phyloP scores from a whole-genome alignment of 768 basidiomycete genomes.

The Agrocybe praecox region DNA sequence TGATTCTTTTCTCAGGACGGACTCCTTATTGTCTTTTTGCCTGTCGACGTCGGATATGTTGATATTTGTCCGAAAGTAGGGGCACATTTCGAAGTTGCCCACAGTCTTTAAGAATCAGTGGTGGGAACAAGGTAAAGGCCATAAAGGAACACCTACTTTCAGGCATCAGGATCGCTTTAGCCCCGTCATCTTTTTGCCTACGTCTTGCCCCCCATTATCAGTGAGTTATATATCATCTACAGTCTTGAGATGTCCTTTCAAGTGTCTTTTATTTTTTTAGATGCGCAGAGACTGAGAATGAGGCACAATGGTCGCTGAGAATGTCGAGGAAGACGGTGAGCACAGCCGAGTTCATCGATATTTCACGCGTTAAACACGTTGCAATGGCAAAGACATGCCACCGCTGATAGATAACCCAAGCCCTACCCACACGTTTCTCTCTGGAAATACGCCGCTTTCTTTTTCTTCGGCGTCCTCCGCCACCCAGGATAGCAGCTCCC shows the following conservation, averaged over 20 bases:
- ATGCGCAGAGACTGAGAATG: slow-evolving; percentile 37
- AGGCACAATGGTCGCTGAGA: slow-evolving; percentile 22
- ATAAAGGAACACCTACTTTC: slow-evolving; percentile 33
- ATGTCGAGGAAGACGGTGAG: slow-evolving; percentile 32
- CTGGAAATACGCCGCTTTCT: slow-evolving; percentile 58
- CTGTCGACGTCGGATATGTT: slow-evolving; percentile 37
- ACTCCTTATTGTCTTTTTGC: slow-evolving; percentile 34
- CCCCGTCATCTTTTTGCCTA: slow-evolving; percentile 24
- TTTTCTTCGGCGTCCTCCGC: slow-evolving; percentile 33
- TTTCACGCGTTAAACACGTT: slow-evolving; percentile 30
- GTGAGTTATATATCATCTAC: slow-evolving; percentile 21
- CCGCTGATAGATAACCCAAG: slow-evolving; percentile 53
- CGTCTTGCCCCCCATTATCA: slow-evolving; percentile 17
- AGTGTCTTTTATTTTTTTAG: slow-evolving; percentile 17
- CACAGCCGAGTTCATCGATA: slow-evolving; percentile 19
- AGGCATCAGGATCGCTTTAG: slow-evolving; percentile 26
- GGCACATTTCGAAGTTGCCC: slow-evolving; percentile 28
- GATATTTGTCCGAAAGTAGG: slow-evolving; percentile 33
- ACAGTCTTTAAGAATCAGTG: slow-evolving; percentile 23
- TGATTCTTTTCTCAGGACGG: slow-evolving; percentile 29
- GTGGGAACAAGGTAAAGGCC: slow-evolving; percentile 35
- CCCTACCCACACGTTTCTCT: slow-evolving; percentile 65
- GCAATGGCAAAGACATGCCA: slow-evolving; percentile 53
- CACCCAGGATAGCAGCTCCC: slow-evolving; percentile 23
- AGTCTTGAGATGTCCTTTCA: slow-evolving; percentile 18